Conservation (phyloP, 2,329 filamentous ascomycete genomes). For the Aureobasidium sp. region DNA sequence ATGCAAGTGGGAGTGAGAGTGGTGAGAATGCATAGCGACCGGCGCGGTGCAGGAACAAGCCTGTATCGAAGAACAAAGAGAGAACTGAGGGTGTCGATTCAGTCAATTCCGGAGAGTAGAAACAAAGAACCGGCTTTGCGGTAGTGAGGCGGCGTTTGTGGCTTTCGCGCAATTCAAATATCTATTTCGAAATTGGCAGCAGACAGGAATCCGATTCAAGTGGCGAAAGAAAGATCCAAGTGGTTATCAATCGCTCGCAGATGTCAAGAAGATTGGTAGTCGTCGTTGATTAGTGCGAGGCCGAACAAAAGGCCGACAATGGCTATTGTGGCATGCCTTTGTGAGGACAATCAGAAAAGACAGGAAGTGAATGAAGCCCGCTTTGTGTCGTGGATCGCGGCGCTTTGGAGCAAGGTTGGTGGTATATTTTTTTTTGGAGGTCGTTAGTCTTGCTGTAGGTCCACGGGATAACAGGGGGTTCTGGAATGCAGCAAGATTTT, state of each 20-base stretch:
- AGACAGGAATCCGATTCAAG: background rate
- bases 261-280: conserved; percentile 12
- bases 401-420: background rate
- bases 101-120: conserved; percentile 17
- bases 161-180: conserved; percentile 7
- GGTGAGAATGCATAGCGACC: conserved; percentile 20
- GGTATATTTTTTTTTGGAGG: no score
- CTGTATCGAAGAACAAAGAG: conserved; percentile 12
- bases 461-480: conserved; percentile 6
- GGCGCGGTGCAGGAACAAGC: conserved; percentile 13
- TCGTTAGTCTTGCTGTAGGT: conserved; percentile 3
- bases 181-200: background rate
- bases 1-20: conserved; percentile 18
- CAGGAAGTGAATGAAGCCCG: background rate
- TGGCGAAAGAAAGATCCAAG: background rate
- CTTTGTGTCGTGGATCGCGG: background rate
- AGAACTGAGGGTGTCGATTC: conserved; percentile 1
- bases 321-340: conserved; percentile 15
- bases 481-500: conserved; percentile 8
- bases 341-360: background rate
- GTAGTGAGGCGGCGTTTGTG: background rate
- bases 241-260: conserved; percentile 6
- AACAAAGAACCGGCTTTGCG: conserved; percentile 19
- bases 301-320: conserved; percentile 14
- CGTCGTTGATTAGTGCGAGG: conserved; percentile 4